Base-by-base conservation (phyloP, 805 yeast genomes). In the Ogataea glucozyma region DNA sequence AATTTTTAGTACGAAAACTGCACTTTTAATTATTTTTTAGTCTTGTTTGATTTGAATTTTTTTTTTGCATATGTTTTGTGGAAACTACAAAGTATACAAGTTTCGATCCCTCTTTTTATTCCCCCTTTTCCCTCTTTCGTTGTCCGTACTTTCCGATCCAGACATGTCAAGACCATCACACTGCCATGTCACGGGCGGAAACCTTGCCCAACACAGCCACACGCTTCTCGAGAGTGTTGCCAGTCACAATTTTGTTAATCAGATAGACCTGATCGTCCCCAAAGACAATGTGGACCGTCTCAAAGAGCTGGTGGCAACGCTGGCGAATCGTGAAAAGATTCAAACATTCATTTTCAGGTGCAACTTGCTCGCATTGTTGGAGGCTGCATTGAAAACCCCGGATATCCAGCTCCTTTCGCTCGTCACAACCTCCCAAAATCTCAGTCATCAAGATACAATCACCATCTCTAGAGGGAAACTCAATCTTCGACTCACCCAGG, bases 381-480 rank as follows among this genome's bases (percentile, higher is more conserved):
- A 39, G 24, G n/a, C n/a, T n/a, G n/a, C n/a, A n/a, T n/a, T n/a
- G n/a, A n/a, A n/a, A n/a, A n/a, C n/a, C n/a, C n/a, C n/a, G n/a
- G 39, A 44, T 9, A 20, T 48, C 11, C 39, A 35, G 12, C 14
- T 34, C 2, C 20, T 61, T 7, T 45, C 46, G 30, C n/a, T 56
- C 10, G 30, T 53, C 0, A 41, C 57, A 3, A 20, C 46, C 6
- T 35, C 46, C 14, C 47, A 47, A 16, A 48, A 56, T 23, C 47
- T 66, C 1, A 60, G 65, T 29, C 62, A 62, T 42, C 58, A 66
- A 39, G 64, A 67, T 38, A 51, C 59, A 6, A 31, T 67, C 27
- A 56, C 66, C 5, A 41, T 69, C 5, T 39, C 48, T 4, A 34
- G 52, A 13, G 66, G 66, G 6, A 23, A 31, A 1, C 38, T 70